Evolutionary conservation across 495 filamentous ascomycete genomes (phyloP).

Genomic region (Podospora sp.): DNA sequence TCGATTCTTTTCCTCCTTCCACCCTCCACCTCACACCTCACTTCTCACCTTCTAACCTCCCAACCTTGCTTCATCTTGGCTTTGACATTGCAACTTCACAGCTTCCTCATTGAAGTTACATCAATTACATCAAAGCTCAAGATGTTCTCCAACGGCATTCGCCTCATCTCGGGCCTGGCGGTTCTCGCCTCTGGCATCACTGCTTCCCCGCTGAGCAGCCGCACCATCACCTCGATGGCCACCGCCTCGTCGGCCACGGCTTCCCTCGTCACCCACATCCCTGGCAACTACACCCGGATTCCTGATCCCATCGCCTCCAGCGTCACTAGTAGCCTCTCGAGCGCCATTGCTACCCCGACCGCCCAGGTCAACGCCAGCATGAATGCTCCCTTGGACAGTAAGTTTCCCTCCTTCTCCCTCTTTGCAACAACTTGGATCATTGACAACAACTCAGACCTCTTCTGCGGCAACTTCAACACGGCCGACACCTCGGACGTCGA

Average conservation of each 20-base stretch:
- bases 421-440: not conserved
- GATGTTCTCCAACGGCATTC: too few relatives aligned
- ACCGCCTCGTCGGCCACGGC: too few relatives aligned
- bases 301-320: too few relatives aligned
- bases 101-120: not conserved
- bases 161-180: too few relatives aligned
- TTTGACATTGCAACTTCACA: not conserved
- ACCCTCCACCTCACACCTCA: not conserved
- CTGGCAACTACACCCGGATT: too few relatives aligned
- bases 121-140: too few relatives aligned
- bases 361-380: not conserved
- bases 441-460: not conserved
- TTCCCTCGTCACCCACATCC: too few relatives aligned
- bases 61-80: not conserved
- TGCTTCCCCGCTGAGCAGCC: too few relatives aligned
- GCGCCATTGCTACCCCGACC: not conserved
- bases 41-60: not conserved
- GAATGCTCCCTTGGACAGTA: not conserved
- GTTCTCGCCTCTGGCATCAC: too few relatives aligned
- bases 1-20: not conserved
- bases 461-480: constrained; percentile 25
- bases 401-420: too few relatives aligned
- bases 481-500: not conserved
- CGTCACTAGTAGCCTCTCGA: not conserved
- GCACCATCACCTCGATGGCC: too few relatives aligned